Percentiles rank a stretch among this genome's conserved stretches.
Evolutionary conservation across 78 protist species (phyloP).

Genomic region (Dictyostelium capitatum): DNA sequence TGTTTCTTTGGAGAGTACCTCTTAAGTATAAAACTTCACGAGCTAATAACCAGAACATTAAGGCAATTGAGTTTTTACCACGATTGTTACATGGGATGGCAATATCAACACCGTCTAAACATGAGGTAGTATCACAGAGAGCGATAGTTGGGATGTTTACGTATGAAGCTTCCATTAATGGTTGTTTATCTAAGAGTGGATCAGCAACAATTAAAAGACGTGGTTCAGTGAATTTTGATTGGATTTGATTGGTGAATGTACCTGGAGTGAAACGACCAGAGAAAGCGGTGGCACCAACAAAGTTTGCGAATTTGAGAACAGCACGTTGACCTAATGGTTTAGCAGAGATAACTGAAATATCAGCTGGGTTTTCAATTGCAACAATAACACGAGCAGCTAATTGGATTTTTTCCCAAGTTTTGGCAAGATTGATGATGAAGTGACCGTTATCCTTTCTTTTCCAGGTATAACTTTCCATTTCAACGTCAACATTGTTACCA

Average conservation of each 20-base stretch:
- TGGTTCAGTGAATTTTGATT: conserved; percentile 98
- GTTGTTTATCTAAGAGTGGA: conserved; percentile 98
- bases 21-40: conserved; percentile 99
- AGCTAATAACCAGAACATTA: conserved; percentile 99
- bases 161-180: conserved; percentile 97
- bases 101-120: conserved; percentile 95
- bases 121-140: conserved; percentile 98
- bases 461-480: conserved; percentile 96
- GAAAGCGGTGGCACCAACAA: conserved; percentile 95
- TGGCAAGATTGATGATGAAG: conserved; percentile 98
- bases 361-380: conserved; percentile 99
- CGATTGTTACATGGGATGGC: conserved; percentile 99
- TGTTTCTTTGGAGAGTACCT: conserved; percentile 93
- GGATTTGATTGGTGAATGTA: conserved; percentile 99
- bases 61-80: conserved; percentile 94
- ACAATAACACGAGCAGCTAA: conserved; percentile 99
- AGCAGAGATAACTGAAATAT: conserved; percentile 94
- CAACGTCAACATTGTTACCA: conserved; percentile 90
- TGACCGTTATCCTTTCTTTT: conserved; percentile 95
- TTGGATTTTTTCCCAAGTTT: conserved; percentile 99
- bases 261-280: conserved; percentile 99
- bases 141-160: conserved; percentile 99
- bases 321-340: conserved; percentile 99
- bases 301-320: conserved; percentile 98
- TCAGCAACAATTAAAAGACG: conserved; percentile 98